These are phyloP conservation scores for Talaromyces sp. DNA, from an alignment of 2,329 filamentous ascomycete genomes.

Conservation along the genomic window DNA sequence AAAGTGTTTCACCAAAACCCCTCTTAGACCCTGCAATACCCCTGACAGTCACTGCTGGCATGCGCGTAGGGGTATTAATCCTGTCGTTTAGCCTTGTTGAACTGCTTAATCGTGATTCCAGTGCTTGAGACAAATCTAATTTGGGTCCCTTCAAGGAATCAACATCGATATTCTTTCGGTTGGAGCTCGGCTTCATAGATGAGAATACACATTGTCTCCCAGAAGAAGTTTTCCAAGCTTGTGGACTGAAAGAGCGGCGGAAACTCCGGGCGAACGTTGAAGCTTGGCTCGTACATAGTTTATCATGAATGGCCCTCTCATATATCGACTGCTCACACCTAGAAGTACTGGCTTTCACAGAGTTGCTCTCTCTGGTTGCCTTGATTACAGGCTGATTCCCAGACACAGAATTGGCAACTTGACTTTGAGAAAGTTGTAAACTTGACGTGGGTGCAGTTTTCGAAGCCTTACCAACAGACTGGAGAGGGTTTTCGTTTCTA, in stretches of 20 bases:
- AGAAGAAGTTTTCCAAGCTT: slow-evolving; percentile 1
- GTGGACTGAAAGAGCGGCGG: slow-evolving; percentile 5
- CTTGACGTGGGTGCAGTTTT: neutral
- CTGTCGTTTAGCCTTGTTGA: neutral
- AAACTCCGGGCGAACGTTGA: neutral
- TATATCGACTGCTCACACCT: neutral
- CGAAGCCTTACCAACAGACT: neutral
- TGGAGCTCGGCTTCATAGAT: neutral
- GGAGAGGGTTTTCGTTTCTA: neutral
- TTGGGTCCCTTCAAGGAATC: neutral
- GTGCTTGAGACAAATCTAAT: neutral
- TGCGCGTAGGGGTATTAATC: neutral
- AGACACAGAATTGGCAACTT: neutral
- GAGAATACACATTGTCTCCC: neutral
- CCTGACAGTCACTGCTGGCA: neutral
- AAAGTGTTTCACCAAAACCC: neutral
- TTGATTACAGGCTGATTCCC: neutral
- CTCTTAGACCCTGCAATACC: neutral
- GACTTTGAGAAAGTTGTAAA: neutral
- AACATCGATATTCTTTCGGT: neutral
- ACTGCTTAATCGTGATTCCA: neutral
- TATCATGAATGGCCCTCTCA: neutral
- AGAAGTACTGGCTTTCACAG: neutral
- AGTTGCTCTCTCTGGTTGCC: neutral
- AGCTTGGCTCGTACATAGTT: neutral